phyloP scores from a whole-genome alignment of 805 yeast species.

The Wickerhamiella australiensis region DNA sequence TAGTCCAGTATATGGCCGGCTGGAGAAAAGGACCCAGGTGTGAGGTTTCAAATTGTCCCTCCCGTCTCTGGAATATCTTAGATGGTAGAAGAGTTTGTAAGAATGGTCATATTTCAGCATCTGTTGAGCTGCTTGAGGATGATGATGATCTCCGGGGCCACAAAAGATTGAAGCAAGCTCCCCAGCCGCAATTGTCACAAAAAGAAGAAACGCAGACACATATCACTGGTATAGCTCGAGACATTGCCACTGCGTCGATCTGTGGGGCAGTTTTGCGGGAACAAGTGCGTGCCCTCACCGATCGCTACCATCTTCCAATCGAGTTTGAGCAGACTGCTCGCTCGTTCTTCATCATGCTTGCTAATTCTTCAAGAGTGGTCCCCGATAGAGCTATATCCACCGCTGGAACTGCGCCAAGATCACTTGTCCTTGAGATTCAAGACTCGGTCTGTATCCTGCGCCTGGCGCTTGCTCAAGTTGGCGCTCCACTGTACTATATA shows the following conservation, averaged over 20 bases:
- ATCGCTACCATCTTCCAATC: not conserved
- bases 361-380: not conserved
- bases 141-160: conserved; percentile 24
- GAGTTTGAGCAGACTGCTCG: not conserved
- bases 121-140: conserved; percentile 41
- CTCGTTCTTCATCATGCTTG: not conserved
- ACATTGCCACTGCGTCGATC: not conserved
- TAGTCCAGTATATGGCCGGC: no score
- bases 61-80: conserved; percentile 54
- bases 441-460: conserved; percentile 27
- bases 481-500: conserved; percentile 21
- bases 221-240: not conserved
- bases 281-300: not conserved
- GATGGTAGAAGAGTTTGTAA: conserved; percentile 81
- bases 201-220: not conserved
- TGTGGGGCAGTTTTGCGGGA: not conserved
- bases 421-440: not conserved
- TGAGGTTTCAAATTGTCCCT: conserved; percentile 82
- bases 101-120: conserved; percentile 80
- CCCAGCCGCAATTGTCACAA: no score
- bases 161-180: not conserved
- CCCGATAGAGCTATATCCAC: not conserved
- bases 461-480: conserved; percentile 19
- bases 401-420: not conserved
- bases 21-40: conserved; percentile 72